Conservation (phyloP, 2,329 filamentous ascomycete genomes). For the Ilyonectria sp. region DNA sequence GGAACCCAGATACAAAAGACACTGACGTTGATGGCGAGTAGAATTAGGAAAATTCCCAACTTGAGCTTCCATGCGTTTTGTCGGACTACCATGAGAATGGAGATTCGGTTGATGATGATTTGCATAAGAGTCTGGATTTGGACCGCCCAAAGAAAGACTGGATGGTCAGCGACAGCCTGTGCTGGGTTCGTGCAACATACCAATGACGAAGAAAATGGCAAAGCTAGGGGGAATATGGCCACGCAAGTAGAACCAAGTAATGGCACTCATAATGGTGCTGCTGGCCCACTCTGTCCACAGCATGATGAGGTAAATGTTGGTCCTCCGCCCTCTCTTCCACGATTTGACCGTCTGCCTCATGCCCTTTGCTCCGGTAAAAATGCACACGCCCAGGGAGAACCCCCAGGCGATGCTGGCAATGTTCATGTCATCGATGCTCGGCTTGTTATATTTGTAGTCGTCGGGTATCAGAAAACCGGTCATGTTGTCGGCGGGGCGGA, state of each 20-base stretch:
- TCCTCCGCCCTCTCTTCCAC: constrained; percentile 42
- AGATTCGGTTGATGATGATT: constrained; percentile 70
- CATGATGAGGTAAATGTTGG: constrained; percentile 43
- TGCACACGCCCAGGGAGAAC: constrained; percentile 43
- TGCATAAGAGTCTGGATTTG: constrained; percentile 67
- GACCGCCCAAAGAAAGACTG: constrained; percentile 56
- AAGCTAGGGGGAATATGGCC: constrained; percentile 45
- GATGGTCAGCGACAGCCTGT: background rate
- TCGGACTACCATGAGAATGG: constrained; percentile 61
- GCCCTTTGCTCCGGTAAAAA: constrained; percentile 45
- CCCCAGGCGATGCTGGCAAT: constrained; percentile 49
- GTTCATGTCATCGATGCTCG: constrained; percentile 44
- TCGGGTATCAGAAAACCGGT: constrained; percentile 37
- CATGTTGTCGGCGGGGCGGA: constrained; percentile 31
- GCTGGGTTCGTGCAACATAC: constrained; percentile 17
- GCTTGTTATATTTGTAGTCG: constrained; percentile 26
- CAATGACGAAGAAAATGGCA: constrained; percentile 42
- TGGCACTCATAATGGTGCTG: constrained; percentile 46
- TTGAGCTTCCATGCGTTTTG: constrained; percentile 58
- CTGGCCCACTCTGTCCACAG: constrained; percentile 45
- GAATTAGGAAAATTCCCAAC: constrained; percentile 58
- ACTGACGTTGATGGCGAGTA: constrained; percentile 65
- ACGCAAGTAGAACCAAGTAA: constrained; percentile 47
- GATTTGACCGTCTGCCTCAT: constrained; percentile 42
- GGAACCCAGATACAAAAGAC: constrained; percentile 71